Evolutionary conservation across 192 early-diverging fungal species (phyloP), one percentile per base, ranked within the genome.

Genomic region (Coemansia sp.): DNA sequence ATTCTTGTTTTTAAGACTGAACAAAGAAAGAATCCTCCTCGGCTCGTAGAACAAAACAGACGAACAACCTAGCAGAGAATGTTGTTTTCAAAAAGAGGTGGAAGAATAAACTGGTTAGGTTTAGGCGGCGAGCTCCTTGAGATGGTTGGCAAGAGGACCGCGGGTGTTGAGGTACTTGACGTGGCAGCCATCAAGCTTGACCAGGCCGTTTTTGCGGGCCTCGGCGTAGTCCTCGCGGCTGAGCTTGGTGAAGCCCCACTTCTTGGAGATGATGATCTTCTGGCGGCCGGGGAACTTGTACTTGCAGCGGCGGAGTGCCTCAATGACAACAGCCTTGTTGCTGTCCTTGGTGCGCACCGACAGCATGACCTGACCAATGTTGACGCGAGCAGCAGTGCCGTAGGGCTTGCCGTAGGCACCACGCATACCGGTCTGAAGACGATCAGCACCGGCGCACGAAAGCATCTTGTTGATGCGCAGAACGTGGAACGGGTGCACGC

Each of bases 391-490:
- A 63, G 93, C 97, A 67, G 87, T 87, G 67, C 95, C 94, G 63
- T 87, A 87, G 75, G 97, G 95, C 86, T 99, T 99, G 66, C 95
- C 97, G 73, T 88, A 98, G 78, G 97, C 97, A 83, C 97, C 97
- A 84, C 97, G 92, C 95, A 99, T 99, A 88, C 95, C 97, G 71
- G 90, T 91, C 86, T 99, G 97, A 66, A 99, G 89, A 85, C 92
- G 83, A 95, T 98, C 95, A 69, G 97, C 95, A 86, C 97, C 97
- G 67, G 97, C 97, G 83, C 96, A 99, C 62, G 94, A 96, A 84
- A 97, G 88, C 97, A 99, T 99, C 88, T 99, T 99, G 91, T 99
- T 98, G 91, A 99, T 99, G 66, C 97, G 94, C 71, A 94, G 84
- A 29, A 99, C 97, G 83, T 99, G 97, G 92, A 92, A 98, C 25